Conservation (phyloP, 164 flowering plant genomes). For the Buxus sempervirens region DNA sequence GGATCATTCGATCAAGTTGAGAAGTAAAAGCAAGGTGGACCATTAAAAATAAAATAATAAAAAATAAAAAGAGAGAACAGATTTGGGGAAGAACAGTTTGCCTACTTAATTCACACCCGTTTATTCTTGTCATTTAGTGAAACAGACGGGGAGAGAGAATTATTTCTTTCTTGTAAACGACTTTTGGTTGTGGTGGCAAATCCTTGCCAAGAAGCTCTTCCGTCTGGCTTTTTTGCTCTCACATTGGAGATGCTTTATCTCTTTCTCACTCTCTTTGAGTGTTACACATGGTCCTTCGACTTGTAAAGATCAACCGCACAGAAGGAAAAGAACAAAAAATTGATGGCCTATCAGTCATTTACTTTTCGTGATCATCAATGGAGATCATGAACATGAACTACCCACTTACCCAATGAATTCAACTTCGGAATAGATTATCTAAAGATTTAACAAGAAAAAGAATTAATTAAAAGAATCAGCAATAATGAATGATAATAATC, state of each 20-base stretch:
- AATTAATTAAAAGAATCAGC: slow-evolving; percentile 12
- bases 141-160: slow-evolving; percentile 19
- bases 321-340: slow-evolving; percentile 8
- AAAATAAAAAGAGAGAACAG: background rate
- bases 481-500: slow-evolving; percentile 1
- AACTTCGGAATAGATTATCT: slow-evolving; percentile 4
- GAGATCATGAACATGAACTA: background rate
- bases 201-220: slow-evolving; percentile 1
- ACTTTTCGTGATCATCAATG: slow-evolving; percentile 27
- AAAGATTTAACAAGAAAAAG: slow-evolving; percentile 10
- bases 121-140: slow-evolving; percentile 24
- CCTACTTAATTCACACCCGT: slow-evolving; percentile 29
- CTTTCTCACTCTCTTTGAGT: slow-evolving; percentile 13
- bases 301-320: slow-evolving; percentile 9
- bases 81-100: slow-evolving; percentile 26
- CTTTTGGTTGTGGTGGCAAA: slow-evolving; percentile 23
- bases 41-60: background rate
- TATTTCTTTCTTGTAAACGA: slow-evolving; percentile 33
- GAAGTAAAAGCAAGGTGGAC: background rate
- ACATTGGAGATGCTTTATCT: background rate
- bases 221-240: background rate
- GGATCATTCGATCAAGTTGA: background rate
- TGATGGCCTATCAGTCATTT: slow-evolving; percentile 17
- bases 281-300: slow-evolving; percentile 16
- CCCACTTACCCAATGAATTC: background rate